Percentiles rank a stretch among this genome's conserved stretches.
Conservation (phyloP, 139 green algal species). For the Axilococcus clingmanii region DNA sequence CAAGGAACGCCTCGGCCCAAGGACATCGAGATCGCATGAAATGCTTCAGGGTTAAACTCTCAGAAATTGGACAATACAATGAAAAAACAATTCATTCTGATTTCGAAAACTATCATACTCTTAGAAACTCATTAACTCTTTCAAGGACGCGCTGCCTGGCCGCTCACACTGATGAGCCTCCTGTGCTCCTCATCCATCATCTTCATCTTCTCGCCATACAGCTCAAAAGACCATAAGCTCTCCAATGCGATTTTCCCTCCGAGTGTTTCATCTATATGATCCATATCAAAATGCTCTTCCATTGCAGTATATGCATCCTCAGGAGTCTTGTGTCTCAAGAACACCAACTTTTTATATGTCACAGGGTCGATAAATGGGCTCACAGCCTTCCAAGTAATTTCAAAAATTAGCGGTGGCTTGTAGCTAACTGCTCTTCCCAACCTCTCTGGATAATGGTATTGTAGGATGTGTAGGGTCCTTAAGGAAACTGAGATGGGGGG, state of each 20-base stretch:
- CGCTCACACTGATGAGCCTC: neutral
- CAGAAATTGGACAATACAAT: neutral
- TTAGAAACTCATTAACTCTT: neutral
- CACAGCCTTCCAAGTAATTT: slow-evolving; percentile 64
- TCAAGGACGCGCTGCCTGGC: neutral
- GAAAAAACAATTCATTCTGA: neutral
- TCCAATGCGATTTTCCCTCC: slow-evolving; percentile 11
- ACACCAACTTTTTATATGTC: slow-evolving; percentile 64
- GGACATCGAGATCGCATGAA: slow-evolving; percentile 8
- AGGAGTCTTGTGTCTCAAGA: slow-evolving; percentile 27
- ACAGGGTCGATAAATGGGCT: slow-evolving; percentile 55
- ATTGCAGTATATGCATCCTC: slow-evolving; percentile 6
- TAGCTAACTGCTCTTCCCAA: slow-evolving; percentile 65
- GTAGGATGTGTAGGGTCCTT: slow-evolving; percentile 38
- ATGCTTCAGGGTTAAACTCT: neutral
- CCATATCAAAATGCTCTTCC: slow-evolving; percentile 19
- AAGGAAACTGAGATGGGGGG: slow-evolving; percentile 50
- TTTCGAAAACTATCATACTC: neutral
- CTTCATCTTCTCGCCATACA: slow-evolving; percentile 16
- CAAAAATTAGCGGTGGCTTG: slow-evolving; percentile 60
- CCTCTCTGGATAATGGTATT: slow-evolving; percentile 80
- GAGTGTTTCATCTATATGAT: slow-evolving; percentile 16
- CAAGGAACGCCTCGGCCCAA: slow-evolving; percentile 52
- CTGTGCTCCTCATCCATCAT: slow-evolving; percentile 5
- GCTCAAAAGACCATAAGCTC: slow-evolving; percentile 11